phyloP scores from a whole-genome alignment of 2,329 filamentous ascomycete genomes.

The Fusarium devonianum region DNA sequence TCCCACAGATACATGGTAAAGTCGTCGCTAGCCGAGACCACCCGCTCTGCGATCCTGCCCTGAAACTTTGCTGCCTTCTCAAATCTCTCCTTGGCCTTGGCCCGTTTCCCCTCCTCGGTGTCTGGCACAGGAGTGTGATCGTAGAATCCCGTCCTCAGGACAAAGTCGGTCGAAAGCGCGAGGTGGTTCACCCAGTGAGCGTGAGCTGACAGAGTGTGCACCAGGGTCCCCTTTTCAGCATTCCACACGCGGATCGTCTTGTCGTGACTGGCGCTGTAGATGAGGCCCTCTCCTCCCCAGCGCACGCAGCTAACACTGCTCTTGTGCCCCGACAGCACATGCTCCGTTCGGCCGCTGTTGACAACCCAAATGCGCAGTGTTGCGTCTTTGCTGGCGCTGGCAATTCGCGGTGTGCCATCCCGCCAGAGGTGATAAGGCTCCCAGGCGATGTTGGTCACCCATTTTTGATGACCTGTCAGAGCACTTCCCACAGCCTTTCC shows the following conservation, averaged over 20 bases:
- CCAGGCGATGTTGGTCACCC: constrained; percentile 88
- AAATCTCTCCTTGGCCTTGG: constrained; percentile 82
- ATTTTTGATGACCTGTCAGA: constrained; percentile 87
- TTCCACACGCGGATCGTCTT: constrained; percentile 95
- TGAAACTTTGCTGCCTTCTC: constrained; percentile 82
- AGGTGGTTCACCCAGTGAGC: constrained; percentile 97
- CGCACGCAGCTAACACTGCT: constrained; percentile 87
- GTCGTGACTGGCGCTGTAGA: constrained; percentile 88
- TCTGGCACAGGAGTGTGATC: constrained; percentile 78
- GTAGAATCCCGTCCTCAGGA: constrained; percentile 82
- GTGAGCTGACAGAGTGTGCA: constrained; percentile 81
- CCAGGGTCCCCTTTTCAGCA: constrained; percentile 76
- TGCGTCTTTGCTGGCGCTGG: constrained; percentile 87
- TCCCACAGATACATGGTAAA: constrained; percentile 98
- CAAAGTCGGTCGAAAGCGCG: constrained; percentile 91
- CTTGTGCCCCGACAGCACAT: constrained; percentile 87
- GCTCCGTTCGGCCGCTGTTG: constrained; percentile 78
- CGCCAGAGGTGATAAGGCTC: constrained; percentile 89
- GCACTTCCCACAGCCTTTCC: constrained; percentile 74
- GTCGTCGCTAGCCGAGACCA: constrained; percentile 93
- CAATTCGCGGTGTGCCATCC: constrained; percentile 77
- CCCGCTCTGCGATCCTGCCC: constrained; percentile 78
- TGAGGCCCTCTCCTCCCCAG: constrained; percentile 89
- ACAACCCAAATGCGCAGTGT: constrained; percentile 89
- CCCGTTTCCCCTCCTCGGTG: constrained; percentile 72